Evolutionary conservation across 768 basidiomycete genomes (phyloP).

Genomic region (Xerocomellus dryophilus): DNA sequence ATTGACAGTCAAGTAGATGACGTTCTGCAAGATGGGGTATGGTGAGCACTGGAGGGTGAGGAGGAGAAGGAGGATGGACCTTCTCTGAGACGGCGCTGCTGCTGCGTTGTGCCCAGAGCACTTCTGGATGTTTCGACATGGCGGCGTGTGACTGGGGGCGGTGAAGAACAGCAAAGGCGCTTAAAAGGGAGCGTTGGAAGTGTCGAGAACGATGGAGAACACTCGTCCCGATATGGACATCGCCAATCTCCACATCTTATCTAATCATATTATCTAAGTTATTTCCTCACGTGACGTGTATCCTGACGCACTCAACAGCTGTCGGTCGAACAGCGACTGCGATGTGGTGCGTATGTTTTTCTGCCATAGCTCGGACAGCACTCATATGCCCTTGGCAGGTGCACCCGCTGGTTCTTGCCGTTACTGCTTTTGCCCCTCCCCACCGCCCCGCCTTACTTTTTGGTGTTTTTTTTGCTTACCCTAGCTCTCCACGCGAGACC

Average conservation of each 20-base stretch:
- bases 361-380: neutral
- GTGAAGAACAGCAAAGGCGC: neutral
- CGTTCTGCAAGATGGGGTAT: constrained; percentile 52
- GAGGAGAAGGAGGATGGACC: constrained; percentile 40
- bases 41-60: neutral
- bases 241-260: neutral
- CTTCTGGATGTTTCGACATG: constrained; percentile 71
- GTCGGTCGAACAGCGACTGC: neutral
- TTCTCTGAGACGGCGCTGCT: constrained; percentile 61
- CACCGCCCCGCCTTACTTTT: constrained; percentile 76
- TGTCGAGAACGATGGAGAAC: constrained; percentile 34
- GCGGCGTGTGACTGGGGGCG: constrained; percentile 10
- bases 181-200: constrained; percentile 25
- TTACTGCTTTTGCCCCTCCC: constrained; percentile 74
- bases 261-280: constrained; percentile 11
- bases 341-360: constrained; percentile 55
- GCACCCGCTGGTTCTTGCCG: constrained; percentile 83
- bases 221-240: constrained; percentile 17
- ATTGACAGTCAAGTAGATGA: constrained; percentile 83
- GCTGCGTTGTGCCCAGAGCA: constrained; percentile 95
- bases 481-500: constrained; percentile 79
- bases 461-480: constrained; percentile 73
- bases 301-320: too few relatives aligned
- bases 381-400: constrained; percentile 44
- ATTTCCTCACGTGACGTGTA: constrained; percentile 19